Evolutionary conservation across 345 rosid genomes (phyloP), one percentile per base, ranked within the genome.

Genomic region (Ceriops zippeliana): DNA sequence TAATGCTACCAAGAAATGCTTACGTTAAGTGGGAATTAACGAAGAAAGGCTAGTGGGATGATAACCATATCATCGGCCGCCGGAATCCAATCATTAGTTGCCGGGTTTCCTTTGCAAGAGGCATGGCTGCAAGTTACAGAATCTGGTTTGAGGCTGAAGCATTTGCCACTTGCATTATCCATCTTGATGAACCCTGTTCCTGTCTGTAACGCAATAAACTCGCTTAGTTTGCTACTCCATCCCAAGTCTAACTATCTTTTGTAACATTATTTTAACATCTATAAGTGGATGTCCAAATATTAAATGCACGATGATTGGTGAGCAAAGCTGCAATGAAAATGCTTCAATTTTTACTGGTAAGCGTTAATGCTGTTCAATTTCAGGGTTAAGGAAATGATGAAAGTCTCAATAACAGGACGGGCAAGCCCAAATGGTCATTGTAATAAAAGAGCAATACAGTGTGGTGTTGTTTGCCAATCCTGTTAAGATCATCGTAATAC

Each of bases 81-180:
- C 1, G 95, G 95, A 72, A 76, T 78, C 91, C 91, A 86, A 9
- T 86, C 95, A 54, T 89, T 88, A 15, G 95, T 89, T 2, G 95
- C 91, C 0, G 95, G 95, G 72, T 86, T 89, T 58, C 95, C 91
- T 69, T 62, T 78, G 80, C 81, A 63, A 42, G 95, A 73, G 66
- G 75, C 65, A 24, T 89, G 95, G 7, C 65, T 71, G 56, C 1
- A 26, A 47, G 66, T 57, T 6, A 56, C 69, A 7, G 51, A 21
- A 73, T 86, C 77, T 5, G 81, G 78, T 30, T 52, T 75, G 27
- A 89, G 70, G 66, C 53, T 68, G 67, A 83, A 85, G 73, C 46
- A 7, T 60, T 75, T 64, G 38, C 54, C 83, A 38, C 67, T 66
- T 10, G 72, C 67, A 56, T 56, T 61, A 57, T 80, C 93, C 73